Conservation (phyloP, 257 asterid genomes). For the Lithospermum erythrorhizon region DNA sequence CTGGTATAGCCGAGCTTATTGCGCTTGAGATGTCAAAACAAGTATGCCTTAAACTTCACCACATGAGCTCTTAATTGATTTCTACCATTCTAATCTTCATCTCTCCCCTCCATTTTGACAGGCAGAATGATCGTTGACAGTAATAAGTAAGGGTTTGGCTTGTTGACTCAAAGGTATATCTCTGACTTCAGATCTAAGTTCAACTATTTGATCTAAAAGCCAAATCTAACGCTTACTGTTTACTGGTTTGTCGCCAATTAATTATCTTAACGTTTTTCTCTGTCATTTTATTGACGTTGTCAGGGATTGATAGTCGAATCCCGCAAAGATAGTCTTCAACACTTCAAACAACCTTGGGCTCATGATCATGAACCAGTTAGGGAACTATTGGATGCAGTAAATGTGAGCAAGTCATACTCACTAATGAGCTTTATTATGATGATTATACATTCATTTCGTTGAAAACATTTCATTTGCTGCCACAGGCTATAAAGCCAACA, state of each 20-base stretch:
- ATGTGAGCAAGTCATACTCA: constrained; percentile 35
- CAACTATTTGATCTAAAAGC: neutral
- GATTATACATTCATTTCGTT: constrained; percentile 3
- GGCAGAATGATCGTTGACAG: constrained; percentile 58
- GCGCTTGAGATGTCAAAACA: constrained; percentile 69
- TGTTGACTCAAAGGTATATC: constrained; percentile 70
- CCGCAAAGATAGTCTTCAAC: constrained; percentile 82
- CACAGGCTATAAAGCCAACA: constrained; percentile 67
- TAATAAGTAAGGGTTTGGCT: constrained; percentile 94
- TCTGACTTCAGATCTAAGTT: constrained; percentile 6
- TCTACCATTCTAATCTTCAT: constrained; percentile 2
- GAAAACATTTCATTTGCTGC: constrained; percentile 5
- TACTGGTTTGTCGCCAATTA: neutral
- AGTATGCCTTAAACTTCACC: constrained; percentile 25
- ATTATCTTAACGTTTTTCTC: neutral
- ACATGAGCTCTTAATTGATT: neutral
- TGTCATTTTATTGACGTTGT: constrained; percentile 8
- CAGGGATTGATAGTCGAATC: constrained; percentile 73
- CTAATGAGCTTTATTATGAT: neutral
- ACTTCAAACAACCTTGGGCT: constrained; percentile 83
- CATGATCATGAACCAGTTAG: constrained; percentile 67
- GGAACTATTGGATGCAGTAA: constrained; percentile 71
- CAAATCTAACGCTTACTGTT: neutral
- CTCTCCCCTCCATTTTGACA: constrained; percentile 20
- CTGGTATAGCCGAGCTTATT: constrained; percentile 94